phyloP scores from a whole-genome alignment of 2,329 filamentous ascomycete species.

The Aureobasidium sp. region DNA sequence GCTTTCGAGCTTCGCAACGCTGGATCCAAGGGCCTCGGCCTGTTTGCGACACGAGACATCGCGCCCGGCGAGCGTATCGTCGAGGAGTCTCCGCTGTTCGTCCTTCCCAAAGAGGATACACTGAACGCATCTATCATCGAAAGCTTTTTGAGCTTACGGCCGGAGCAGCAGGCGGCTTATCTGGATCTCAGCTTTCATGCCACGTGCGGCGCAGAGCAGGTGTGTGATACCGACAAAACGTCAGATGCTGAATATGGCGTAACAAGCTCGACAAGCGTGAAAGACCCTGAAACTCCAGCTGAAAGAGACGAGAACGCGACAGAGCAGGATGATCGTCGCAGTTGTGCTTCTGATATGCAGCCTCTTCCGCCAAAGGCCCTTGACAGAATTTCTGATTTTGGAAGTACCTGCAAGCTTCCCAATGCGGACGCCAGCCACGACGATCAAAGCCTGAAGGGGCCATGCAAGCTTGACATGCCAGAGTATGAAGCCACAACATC shows the following conservation, averaged over 20 bases:
- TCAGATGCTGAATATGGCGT: not conserved
- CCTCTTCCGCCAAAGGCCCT: not conserved
- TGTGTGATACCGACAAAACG: not conserved
- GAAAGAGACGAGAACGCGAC: not conserved
- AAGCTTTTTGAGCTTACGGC: not conserved
- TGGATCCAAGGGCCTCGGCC: conserved; percentile 22
- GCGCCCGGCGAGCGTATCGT: conserved; percentile 24
- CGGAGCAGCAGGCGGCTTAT: conserved; percentile 1
- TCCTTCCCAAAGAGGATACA: not conserved
- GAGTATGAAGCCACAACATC: not conserved
- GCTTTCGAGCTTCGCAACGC: not conserved
- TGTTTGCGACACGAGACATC: conserved; percentile 23
- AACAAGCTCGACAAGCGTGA: not conserved
- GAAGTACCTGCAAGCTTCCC: not conserved
- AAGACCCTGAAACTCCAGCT: not conserved
- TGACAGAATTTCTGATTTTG: not conserved
- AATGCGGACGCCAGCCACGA: not conserved
- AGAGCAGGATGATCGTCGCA: conserved; percentile 3
- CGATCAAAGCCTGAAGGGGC: not conserved
- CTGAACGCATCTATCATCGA: not conserved
- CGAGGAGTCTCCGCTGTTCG: conserved; percentile 22
- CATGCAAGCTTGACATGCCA: not conserved
- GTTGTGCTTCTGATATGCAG: conserved; percentile 6
- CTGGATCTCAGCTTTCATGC: not conserved
- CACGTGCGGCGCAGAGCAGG: not conserved